These are phyloP conservation scores for Alternaria triticimaculans DNA, from an alignment of 2,329 filamentous ascomycete genomes.

Conservation along the genomic window DNA sequence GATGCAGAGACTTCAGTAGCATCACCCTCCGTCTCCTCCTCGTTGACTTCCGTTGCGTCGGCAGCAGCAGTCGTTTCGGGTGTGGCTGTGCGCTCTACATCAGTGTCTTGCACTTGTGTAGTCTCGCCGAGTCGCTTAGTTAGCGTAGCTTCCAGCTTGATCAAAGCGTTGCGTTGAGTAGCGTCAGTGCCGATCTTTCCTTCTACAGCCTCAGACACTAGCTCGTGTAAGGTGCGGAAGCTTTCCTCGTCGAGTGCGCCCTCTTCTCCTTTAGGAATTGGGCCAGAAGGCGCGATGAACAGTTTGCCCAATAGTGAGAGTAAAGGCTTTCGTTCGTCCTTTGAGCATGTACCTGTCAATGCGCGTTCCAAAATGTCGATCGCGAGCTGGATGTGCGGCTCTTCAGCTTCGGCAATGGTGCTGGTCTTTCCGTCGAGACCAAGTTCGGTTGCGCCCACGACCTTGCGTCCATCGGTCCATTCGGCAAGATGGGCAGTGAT, in stretches of 20 bases:
- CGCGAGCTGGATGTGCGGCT: slow-evolving; percentile 82
- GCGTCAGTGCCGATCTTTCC: slow-evolving; percentile 59
- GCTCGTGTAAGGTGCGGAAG: slow-evolving; percentile 49
- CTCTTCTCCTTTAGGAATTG: slow-evolving; percentile 35
- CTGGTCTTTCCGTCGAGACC: slow-evolving; percentile 60
- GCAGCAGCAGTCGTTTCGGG: slow-evolving; percentile 26
- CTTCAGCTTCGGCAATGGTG: slow-evolving; percentile 67
- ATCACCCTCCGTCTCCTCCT: slow-evolving; percentile 15
- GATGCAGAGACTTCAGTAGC: slow-evolving; percentile 27
- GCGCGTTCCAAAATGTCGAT: slow-evolving; percentile 78
- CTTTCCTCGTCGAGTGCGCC: slow-evolving; percentile 23
- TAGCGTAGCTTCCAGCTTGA: slow-evolving; percentile 59
- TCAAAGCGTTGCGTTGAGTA: slow-evolving; percentile 60
- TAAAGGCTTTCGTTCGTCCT: slow-evolving; percentile 80
- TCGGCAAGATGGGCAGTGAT: slow-evolving; percentile 86
- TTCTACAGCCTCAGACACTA: slow-evolving; percentile 57
- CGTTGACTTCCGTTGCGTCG: slow-evolving; percentile 11
- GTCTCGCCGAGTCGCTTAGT: slow-evolving; percentile 59
- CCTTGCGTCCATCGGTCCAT: slow-evolving; percentile 92
- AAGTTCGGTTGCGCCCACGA: slow-evolving; percentile 64
- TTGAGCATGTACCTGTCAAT: slow-evolving; percentile 66
- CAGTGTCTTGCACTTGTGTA: slow-evolving; percentile 14
- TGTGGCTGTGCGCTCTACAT: slow-evolving; percentile 11
- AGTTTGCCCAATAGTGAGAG: slow-evolving; percentile 78
- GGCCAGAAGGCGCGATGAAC: slow-evolving; percentile 69